A percentile compares a stretch with the other conserved stretches of the same genome.
Conservation (phyloP, 345 rosid species). For the Erysimum cheiranthoides region DNA sequence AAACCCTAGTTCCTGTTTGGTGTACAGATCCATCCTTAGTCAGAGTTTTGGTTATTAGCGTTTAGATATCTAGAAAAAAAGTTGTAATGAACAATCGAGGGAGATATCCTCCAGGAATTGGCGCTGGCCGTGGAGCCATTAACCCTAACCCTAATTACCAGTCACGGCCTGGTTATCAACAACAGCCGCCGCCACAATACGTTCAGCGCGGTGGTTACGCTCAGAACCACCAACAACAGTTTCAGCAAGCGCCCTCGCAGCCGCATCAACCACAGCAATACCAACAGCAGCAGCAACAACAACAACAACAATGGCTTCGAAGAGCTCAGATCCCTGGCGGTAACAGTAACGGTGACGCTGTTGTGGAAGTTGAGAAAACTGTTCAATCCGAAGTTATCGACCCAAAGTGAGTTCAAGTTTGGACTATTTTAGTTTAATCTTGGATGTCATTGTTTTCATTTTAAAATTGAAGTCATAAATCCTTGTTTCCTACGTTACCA, state of each 20-base stretch:
- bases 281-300: conserved; percentile 39
- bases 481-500: background rate
- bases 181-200: conserved; percentile 60
- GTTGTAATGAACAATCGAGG: conserved; percentile 66
- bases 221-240: conserved; percentile 50
- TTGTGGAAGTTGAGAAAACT: conserved; percentile 78
- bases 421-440: background rate
- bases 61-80: conserved; percentile 27
- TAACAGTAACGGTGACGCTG: conserved; percentile 42
- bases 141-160: conserved; percentile 59
- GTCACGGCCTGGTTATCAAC: conserved; percentile 46
- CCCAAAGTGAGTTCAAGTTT: conserved; percentile 51
- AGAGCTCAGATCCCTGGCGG: conserved; percentile 53
- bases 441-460: background rate
- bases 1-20: conserved; percentile 39
- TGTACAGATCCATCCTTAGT: conserved; percentile 39
- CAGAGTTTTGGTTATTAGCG: conserved; percentile 42
- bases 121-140: conserved; percentile 58
- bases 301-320: conserved; percentile 72
- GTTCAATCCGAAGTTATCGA: conserved; percentile 81
- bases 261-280: conserved; percentile 48
- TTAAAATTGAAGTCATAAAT: background rate
- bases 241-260: conserved; percentile 50
- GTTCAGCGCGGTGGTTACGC: conserved; percentile 61
- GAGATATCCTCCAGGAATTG: conserved; percentile 69